phyloP scores from a whole-genome alignment of 2,329 filamentous ascomycete genomes.

The Bipolaris bicolor region DNA sequence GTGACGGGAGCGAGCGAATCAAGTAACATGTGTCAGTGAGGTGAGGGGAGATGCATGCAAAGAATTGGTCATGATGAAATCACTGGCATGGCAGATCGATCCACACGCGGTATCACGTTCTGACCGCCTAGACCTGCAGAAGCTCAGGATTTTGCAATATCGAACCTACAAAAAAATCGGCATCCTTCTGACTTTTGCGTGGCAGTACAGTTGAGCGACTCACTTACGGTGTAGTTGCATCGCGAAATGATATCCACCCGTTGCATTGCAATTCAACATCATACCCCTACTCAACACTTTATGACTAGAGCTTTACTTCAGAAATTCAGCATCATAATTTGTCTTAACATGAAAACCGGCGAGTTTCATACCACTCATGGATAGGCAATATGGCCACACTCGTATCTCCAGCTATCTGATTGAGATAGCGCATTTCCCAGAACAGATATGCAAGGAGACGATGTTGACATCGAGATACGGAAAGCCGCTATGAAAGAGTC shows the following conservation, averaged over 20 bases:
- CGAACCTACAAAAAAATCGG: neutral
- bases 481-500: too few species aligned
- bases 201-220: neutral
- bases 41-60: neutral
- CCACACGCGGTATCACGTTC: constrained; percentile 15
- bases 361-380: neutral
- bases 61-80: constrained; percentile 15
- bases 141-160: neutral
- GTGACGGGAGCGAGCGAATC: constrained; percentile 1
- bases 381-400: neutral
- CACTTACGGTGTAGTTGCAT: neutral
- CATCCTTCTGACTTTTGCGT: neutral
- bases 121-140: neutral
- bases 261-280: too few species aligned
- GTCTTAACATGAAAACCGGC: neutral
- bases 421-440: neutral
- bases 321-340: too few species aligned
- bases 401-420: neutral
- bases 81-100: constrained; percentile 9
- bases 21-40: neutral
- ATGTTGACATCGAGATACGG: neutral
- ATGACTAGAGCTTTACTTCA: too few species aligned
- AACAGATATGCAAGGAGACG: neutral
- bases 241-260: neutral
- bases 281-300: too few species aligned